Conservation (phyloP, 352 stramenopile genomes). For the Albugo candida region DNA sequence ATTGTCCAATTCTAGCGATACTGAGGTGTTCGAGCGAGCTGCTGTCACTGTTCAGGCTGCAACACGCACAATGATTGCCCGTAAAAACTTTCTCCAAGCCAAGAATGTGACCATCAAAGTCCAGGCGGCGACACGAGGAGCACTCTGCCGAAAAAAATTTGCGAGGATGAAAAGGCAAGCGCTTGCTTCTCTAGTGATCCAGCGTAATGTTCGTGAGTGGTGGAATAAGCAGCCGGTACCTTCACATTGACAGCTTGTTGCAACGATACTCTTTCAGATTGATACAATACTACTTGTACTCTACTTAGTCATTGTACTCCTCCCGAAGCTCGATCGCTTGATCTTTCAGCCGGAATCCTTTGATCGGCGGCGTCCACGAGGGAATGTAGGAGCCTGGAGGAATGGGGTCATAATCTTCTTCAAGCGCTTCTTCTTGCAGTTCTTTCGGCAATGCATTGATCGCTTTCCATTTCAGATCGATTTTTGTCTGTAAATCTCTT, state of each 20-base stretch:
- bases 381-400: slow-evolving; percentile 54
- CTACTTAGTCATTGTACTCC: slow-evolving; percentile 11
- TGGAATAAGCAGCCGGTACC: slow-evolving; percentile 34
- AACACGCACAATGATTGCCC: slow-evolving; percentile 62
- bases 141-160: slow-evolving; percentile 74
- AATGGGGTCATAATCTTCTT: slow-evolving; percentile 34
- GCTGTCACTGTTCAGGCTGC: slow-evolving; percentile 73
- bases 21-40: slow-evolving; percentile 41
- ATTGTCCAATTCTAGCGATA: slow-evolving; percentile 12
- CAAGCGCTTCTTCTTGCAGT: slow-evolving; percentile 58
- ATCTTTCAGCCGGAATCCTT: slow-evolving; percentile 37
- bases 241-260: not conserved
- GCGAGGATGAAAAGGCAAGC: slow-evolving; percentile 70
- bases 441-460: slow-evolving; percentile 73
- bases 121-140: slow-evolving; percentile 59
- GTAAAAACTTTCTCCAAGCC: slow-evolving; percentile 65
- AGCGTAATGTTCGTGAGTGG: slow-evolving; percentile 72
- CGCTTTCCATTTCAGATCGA: slow-evolving; percentile 80
- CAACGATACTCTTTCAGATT: not conserved
- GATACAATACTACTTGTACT: slow-evolving; percentile 1
- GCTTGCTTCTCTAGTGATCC: slow-evolving; percentile 66
- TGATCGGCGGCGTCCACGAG: slow-evolving; percentile 76
- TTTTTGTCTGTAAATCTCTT: slow-evolving; percentile 80
- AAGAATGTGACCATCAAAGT: slow-evolving; percentile 76
- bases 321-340: slow-evolving; percentile 16